These are phyloP conservation scores for Trichoderma asperellum DNA, from an alignment of 2,329 filamentous ascomycete species.

Conservation along the genomic window DNA sequence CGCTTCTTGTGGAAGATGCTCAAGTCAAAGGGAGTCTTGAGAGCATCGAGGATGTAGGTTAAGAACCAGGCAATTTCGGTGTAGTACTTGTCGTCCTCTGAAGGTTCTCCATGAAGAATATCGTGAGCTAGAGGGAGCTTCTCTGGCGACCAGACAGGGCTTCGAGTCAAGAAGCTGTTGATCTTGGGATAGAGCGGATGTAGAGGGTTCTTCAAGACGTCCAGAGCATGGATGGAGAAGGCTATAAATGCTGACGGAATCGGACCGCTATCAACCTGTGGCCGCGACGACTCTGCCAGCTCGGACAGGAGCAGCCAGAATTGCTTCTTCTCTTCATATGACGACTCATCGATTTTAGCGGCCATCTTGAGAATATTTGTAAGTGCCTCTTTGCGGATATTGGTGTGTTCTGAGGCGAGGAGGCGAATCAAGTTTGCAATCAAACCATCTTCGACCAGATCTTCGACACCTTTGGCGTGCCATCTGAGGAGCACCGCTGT, in stretches of 20 bases:
- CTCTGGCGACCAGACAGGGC: conserved; percentile 74
- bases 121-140: conserved; percentile 72
- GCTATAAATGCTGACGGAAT: conserved; percentile 75
- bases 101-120: conserved; percentile 66
- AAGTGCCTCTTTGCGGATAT: conserved; percentile 78
- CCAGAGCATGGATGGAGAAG: conserved; percentile 72
- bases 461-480: conserved; percentile 75
- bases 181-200: conserved; percentile 85
- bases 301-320: conserved; percentile 81
- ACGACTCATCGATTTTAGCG: conserved; percentile 66
- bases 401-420: conserved; percentile 72
- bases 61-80: conserved; percentile 77
- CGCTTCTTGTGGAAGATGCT: conserved; percentile 62
- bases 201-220: conserved; percentile 73
- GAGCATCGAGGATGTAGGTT: conserved; percentile 68
- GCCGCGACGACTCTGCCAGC: conserved; percentile 71
- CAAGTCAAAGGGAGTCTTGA: conserved; percentile 64
- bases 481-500: conserved; percentile 63
- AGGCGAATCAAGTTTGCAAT: conserved; percentile 72
- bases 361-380: conserved; percentile 69
- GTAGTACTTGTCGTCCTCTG: conserved; percentile 72
- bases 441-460: conserved; percentile 78
- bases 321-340: conserved; percentile 75
- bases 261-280: conserved; percentile 57
- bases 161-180: conserved; percentile 79